A percentile compares a stretch with the other conserved stretches of the same genome.
Conservation (phyloP, 2,329 filamentous ascomycete genomes). For the Simplicillium aogashimaense region DNA sequence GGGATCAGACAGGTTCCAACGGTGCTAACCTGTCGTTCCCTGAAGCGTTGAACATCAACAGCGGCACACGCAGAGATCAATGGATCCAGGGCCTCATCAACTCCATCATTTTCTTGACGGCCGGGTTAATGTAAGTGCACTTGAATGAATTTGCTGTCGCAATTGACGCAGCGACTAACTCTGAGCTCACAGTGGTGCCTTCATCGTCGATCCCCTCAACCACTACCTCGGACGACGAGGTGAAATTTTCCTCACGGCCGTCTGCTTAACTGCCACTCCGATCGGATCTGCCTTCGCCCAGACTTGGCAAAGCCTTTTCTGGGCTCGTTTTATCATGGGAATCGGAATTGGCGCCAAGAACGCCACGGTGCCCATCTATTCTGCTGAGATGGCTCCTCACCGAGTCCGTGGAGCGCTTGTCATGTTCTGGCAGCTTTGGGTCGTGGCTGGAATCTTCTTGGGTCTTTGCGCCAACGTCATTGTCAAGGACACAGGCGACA, state of each 20-base stretch:
- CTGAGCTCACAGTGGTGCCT: constrained; percentile 12
- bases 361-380: constrained; percentile 58
- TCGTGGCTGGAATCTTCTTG: constrained; percentile 29
- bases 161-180: neutral
- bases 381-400: constrained; percentile 60
- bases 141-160: no score
- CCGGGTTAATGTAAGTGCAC: constrained; percentile 50
- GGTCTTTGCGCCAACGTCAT: constrained; percentile 44
- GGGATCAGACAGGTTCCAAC: constrained; percentile 55
- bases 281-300: constrained; percentile 49
- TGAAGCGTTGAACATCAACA: constrained; percentile 22
- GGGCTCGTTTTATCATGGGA: constrained; percentile 56
- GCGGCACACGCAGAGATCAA: constrained; percentile 29
- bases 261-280: constrained; percentile 33
- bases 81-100: constrained; percentile 26
- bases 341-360: constrained; percentile 59
- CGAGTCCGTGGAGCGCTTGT: constrained; percentile 61
- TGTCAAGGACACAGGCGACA: constrained; percentile 38
- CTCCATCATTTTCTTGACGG: constrained; percentile 24
- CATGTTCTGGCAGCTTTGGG: constrained; percentile 60
- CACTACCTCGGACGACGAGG: constrained; percentile 55
- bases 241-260: constrained; percentile 55
- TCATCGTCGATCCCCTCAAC: constrained; percentile 39
- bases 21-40: constrained; percentile 54
- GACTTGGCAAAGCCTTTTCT: constrained; percentile 56